Percentiles rank a stretch among this genome's conserved stretches.
phyloP scores from a whole-genome alignment of 768 basidiomycete genomes.

The Tylopilus subfusipes region DNA sequence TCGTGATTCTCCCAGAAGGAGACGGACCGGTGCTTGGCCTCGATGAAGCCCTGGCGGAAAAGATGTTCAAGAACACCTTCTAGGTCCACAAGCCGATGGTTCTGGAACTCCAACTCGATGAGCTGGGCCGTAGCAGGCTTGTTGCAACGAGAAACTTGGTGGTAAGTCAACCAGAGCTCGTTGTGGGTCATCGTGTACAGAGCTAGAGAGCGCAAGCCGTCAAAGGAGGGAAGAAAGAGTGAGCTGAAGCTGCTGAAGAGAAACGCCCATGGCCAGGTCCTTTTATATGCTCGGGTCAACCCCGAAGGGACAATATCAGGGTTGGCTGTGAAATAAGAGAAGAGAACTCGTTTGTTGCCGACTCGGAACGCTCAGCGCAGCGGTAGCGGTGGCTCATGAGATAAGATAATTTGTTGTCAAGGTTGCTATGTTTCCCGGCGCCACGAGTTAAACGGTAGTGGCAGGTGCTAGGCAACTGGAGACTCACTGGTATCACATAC shows the following conservation, averaged over 20 bases:
- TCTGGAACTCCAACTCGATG: slow-evolving; percentile 43
- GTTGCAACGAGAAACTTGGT: slow-evolving; percentile 42
- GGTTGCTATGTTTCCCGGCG: too few relatives aligned
- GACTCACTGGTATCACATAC: too few relatives aligned
- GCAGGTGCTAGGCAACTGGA: too few relatives aligned
- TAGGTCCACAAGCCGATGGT: slow-evolving; percentile 39
- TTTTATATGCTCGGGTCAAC: slow-evolving; percentile 8
- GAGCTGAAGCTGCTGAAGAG: background rate
- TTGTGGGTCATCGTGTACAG: slow-evolving; percentile 26
- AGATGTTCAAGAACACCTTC: slow-evolving; percentile 47
- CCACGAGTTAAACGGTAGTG: too few relatives aligned
- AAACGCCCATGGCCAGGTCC: background rate
- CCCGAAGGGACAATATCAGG: background rate
- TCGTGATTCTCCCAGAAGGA: slow-evolving; percentile 45
- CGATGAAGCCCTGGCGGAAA: slow-evolving; percentile 46
- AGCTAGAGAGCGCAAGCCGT: background rate
- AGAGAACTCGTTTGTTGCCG: background rate
- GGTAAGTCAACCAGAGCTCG: slow-evolving; percentile 49
- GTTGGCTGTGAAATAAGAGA: slow-evolving; percentile 2
- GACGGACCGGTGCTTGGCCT: slow-evolving; percentile 39
- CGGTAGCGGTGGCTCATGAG: background rate
- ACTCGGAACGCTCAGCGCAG: background rate
- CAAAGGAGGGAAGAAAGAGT: background rate
- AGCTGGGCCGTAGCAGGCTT: slow-evolving; percentile 44
- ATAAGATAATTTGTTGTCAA: background rate